Evolutionary conservation across 495 filamentous ascomycete species (phyloP).

Genomic region (Aspergillus avenaceus): DNA sequence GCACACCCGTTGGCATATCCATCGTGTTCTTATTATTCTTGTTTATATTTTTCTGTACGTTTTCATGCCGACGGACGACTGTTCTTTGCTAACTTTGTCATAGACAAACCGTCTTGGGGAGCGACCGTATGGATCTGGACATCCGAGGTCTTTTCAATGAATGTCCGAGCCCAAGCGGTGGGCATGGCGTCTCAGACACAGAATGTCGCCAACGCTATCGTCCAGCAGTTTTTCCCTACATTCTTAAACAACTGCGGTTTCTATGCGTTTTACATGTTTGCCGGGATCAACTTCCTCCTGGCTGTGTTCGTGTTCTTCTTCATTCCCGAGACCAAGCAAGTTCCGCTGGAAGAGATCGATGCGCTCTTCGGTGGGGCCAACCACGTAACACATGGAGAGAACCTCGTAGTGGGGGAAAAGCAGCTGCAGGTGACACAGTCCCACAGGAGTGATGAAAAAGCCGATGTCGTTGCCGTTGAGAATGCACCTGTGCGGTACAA

Average conservation of each 20-base stretch:
- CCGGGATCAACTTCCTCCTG: conserved; percentile 51
- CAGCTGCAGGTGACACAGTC: conserved; percentile 10
- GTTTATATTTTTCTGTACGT: conserved; percentile 62
- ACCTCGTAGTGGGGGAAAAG: conserved; percentile 31
- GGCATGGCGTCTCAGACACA: conserved; percentile 65
- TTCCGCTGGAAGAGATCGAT: conserved; percentile 64
- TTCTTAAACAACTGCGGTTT: conserved; percentile 57
- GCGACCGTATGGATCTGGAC: conserved; percentile 68
- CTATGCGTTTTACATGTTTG: conserved; percentile 50
- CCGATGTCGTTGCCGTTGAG: conserved; percentile 24
- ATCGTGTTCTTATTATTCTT: conserved; percentile 61
- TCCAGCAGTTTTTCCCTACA: conserved; percentile 64
- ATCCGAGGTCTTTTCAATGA: conserved; percentile 62
- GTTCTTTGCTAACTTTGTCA: conserved; percentile 11
- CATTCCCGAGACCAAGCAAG: conserved; percentile 69
- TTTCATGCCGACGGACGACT: neutral
- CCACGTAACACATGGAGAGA: conserved; percentile 51
- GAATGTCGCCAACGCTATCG: conserved; percentile 61
- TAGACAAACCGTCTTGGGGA: conserved; percentile 63
- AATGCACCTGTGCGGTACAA: conserved; percentile 11
- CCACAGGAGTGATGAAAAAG: conserved; percentile 18
- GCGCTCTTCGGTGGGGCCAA: conserved; percentile 55
- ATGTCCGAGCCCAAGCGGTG: conserved; percentile 63
- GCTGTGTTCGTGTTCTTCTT: conserved; percentile 72
- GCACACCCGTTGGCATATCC: conserved; percentile 54